phyloP scores from a whole-genome alignment of 2,329 filamentous ascomycete genomes.

The Stachybotrys elegans region DNA sequence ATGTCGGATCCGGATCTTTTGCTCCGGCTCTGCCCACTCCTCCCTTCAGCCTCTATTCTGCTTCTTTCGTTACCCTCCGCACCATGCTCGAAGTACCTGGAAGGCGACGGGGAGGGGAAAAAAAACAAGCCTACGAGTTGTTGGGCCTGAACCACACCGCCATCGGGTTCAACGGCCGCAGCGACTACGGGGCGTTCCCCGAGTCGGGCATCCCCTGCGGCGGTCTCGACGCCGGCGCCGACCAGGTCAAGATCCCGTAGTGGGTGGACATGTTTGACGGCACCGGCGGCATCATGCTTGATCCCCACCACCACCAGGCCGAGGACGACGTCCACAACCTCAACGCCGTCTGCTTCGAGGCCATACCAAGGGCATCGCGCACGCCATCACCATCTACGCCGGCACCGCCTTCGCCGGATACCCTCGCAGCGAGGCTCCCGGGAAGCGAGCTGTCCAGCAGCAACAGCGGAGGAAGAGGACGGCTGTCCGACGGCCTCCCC shows the following conservation, averaged over 20 bases:
- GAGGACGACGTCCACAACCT: slow-evolving; percentile 50
- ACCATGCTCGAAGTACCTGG: too few species aligned
- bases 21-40: too few species aligned
- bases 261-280: slow-evolving; percentile 50
- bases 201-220: slow-evolving; percentile 49
- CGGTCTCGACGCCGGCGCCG: slow-evolving; percentile 56
- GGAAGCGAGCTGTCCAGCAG: neutral
- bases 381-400: slow-evolving; percentile 46
- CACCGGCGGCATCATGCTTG: slow-evolving; percentile 45
- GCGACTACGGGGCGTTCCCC: slow-evolving; percentile 56
- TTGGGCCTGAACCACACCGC: slow-evolving; percentile 37
- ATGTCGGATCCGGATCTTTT: too few species aligned
- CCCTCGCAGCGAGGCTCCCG: neutral
- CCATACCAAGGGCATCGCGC: slow-evolving; percentile 52
- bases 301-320: slow-evolving; percentile 50
- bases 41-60: too few species aligned
- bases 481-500: too few species aligned
- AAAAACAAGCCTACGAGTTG: slow-evolving; percentile 33
- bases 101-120: too few species aligned
- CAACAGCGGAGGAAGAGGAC: too few species aligned
- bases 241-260: slow-evolving; percentile 51
- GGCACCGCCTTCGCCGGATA: neutral
- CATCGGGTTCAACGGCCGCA: slow-evolving; percentile 50
- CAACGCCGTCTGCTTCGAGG: slow-evolving; percentile 45
- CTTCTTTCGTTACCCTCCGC: too few species aligned